phyloP scores from a whole-genome alignment of 345 rosid species.

The Rhodomyrtus tomentosa region DNA sequence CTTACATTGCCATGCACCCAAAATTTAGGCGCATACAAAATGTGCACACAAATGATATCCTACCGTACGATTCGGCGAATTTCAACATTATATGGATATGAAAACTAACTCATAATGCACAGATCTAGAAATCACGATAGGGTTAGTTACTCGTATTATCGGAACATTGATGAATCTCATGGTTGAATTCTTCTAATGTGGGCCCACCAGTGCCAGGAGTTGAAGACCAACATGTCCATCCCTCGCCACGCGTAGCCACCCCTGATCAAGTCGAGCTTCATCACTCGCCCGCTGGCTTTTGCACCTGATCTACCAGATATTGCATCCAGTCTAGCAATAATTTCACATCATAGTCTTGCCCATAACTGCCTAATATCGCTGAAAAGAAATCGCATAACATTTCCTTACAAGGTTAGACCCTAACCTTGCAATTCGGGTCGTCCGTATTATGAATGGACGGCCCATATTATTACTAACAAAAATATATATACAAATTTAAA shows the following conservation, averaged over 20 bases:
- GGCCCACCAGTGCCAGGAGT: conserved; percentile 97
- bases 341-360: conserved; percentile 2
- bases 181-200: conserved; percentile 60
- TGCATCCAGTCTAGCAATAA: conserved; percentile 2
- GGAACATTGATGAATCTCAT: conserved; percentile 15
- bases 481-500: too few species aligned
- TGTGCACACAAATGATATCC: neutral
- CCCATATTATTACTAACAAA: too few species aligned
- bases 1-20: conserved; percentile 16
- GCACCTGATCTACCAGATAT: conserved; percentile 4
- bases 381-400: too few species aligned
- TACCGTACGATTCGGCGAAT: neutral
- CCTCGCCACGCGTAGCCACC: conserved; percentile 65
- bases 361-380: neutral
- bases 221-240: conserved; percentile 80
- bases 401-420: too few species aligned
- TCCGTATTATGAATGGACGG: too few species aligned
- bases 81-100: neutral
- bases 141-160: neutral
- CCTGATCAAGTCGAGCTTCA: conserved; percentile 63
- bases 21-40: neutral
- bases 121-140: neutral
- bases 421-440: too few species aligned
- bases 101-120: neutral
- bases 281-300: conserved; percentile 30